phyloP scores from a whole-genome alignment of 371 early-diverging fungal species.

The Mucor lusitanicus region DNA sequence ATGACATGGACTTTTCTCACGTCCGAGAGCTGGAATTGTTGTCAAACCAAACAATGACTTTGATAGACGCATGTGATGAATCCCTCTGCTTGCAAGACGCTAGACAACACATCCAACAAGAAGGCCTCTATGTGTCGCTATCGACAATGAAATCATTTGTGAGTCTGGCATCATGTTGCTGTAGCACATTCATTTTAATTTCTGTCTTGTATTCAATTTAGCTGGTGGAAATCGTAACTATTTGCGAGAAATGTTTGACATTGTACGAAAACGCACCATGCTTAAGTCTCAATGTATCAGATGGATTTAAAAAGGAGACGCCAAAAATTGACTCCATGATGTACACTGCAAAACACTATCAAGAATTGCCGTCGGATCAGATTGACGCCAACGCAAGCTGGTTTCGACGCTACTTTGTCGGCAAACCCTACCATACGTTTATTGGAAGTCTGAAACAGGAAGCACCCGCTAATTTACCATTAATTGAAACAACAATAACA shows the following conservation, averaged over 20 bases:
- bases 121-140: not conserved
- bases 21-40: slow-evolving; percentile 11
- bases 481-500: not conserved
- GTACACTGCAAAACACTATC: slow-evolving; percentile 13
- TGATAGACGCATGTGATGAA: slow-evolving; percentile 6
- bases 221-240: slow-evolving; percentile 1
- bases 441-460: slow-evolving; percentile 22
- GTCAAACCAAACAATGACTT: not conserved
- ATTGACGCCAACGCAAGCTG: slow-evolving; percentile 36
- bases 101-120: not conserved
- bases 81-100: not conserved
- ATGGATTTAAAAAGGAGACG: slow-evolving; percentile 18
- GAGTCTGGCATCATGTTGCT: not conserved
- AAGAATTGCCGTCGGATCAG: slow-evolving; percentile 31
- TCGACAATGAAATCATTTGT: not conserved
- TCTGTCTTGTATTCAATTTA: not conserved
- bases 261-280: not conserved
- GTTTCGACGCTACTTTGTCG: slow-evolving; percentile 50
- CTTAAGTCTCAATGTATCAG: not conserved
- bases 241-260: slow-evolving; percentile 5
- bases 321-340: not conserved
- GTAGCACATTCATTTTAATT: not conserved
- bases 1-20: slow-evolving; percentile 12
- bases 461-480: not conserved
- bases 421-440: slow-evolving; percentile 43